These are phyloP conservation scores for Penicillium paradoxum DNA, from an alignment of 495 filamentous ascomycete species.

Conservation along the genomic window DNA sequence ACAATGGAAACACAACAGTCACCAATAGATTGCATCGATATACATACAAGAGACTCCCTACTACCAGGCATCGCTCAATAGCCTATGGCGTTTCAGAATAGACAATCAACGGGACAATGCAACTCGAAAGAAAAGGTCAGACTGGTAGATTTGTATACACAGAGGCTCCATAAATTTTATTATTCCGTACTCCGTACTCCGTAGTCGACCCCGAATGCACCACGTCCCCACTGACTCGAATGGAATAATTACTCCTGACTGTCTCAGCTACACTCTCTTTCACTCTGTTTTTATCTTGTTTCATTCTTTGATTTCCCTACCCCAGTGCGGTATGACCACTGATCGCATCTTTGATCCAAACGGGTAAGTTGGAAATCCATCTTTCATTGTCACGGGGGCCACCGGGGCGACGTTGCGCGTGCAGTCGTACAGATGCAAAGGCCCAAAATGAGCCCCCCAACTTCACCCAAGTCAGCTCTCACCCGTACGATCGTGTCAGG, in stretches of 20 bases:
- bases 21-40: too few relatives aligned
- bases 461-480: constrained; percentile 11
- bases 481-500: constrained; percentile 8
- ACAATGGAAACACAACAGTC: too few relatives aligned
- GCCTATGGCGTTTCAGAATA: background rate
- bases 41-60: too few relatives aligned
- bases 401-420: constrained; percentile 10
- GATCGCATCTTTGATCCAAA: constrained; percentile 10
- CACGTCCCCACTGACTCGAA: constrained; percentile 2
- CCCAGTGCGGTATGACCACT: constrained; percentile 1
- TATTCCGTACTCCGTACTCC: background rate
- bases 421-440: constrained; percentile 3
- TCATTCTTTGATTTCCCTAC: background rate
- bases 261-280: constrained; percentile 1
- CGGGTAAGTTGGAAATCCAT: constrained; percentile 16
- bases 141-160: constrained; percentile 2
- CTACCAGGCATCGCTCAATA: too few relatives aligned
- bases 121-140: background rate
- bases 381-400: background rate
- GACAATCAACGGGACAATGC: background rate
- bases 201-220: constrained; percentile 20
- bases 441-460: constrained; percentile 8
- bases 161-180: constrained; percentile 14
- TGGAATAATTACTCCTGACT: constrained; percentile 12
- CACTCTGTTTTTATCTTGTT: constrained; percentile 5